Conservation (phyloP, 352 stramenopile genomes). For the Phytophthora pini region DNA sequence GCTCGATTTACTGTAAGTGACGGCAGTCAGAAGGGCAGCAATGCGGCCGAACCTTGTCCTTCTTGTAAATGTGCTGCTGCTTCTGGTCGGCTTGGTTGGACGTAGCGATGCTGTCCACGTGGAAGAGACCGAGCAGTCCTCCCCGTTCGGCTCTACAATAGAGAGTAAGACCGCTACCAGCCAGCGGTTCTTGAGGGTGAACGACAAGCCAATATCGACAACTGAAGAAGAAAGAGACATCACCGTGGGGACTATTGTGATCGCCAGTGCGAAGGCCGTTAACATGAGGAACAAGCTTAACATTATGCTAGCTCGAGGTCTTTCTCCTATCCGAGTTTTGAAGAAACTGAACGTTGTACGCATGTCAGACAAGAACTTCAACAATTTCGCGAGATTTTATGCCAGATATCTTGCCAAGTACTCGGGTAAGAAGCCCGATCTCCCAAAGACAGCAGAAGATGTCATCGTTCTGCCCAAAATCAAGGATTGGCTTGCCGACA, state of each 20-base stretch:
- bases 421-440: neutral
- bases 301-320: conserved; percentile 5
- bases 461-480: conserved; percentile 14
- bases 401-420: conserved; percentile 15
- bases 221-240: conserved; percentile 16
- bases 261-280: neutral
- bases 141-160: neutral
- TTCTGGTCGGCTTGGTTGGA: neutral
- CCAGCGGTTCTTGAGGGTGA: conserved; percentile 3
- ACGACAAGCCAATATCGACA: neutral
- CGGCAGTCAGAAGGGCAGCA: neutral
- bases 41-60: conserved; percentile 2
- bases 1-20: neutral
- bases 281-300: conserved; percentile 15
- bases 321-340: conserved; percentile 4
- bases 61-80: neutral
- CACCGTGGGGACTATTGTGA: neutral
- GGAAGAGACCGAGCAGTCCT: neutral
- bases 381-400: conserved; percentile 28
- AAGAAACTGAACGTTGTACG: conserved; percentile 17
- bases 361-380: conserved; percentile 23
- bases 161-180: neutral
- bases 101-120: neutral
- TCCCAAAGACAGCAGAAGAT: conserved; percentile 20
- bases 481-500: conserved; percentile 7